Percentiles rank a stretch among this genome's conserved stretches.
phyloP scores from a whole-genome alignment of 257 asterid species.

The Mitragyna speciosa region DNA sequence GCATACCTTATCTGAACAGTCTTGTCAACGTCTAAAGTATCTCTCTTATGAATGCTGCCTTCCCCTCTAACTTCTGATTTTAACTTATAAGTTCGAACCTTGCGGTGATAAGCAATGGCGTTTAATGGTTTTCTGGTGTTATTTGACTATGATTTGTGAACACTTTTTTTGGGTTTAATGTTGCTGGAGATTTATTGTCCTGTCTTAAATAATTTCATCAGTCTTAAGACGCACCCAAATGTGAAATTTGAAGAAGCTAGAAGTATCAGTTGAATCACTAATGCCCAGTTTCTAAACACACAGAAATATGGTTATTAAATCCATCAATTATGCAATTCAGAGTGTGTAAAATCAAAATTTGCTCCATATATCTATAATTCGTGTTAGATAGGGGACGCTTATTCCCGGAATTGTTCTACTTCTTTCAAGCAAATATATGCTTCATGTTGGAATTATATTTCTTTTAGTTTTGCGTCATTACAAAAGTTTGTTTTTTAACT shows the following conservation, averaged over 20 bases:
- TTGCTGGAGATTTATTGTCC: not conserved
- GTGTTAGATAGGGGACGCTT: not conserved
- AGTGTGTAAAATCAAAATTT: not conserved
- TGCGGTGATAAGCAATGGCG: not conserved
- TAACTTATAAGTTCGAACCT: not conserved
- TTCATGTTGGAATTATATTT: too few relatives aligned
- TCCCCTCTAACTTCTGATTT: not conserved
- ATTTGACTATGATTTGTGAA: not conserved
- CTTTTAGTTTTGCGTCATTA: not conserved
- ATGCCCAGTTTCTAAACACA: not conserved
- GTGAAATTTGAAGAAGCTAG: not conserved
- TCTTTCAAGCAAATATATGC: not conserved
- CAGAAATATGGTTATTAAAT: not conserved
- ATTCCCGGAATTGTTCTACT: not conserved
- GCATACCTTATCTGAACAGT: conserved; percentile 51
- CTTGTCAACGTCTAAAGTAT: conserved; percentile 35
- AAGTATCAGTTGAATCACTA: not conserved
- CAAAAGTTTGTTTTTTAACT: not conserved
- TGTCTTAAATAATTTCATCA: not conserved
- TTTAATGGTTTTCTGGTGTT: not conserved
- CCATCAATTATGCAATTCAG: not conserved
- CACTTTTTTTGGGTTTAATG: not conserved
- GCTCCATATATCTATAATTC: not conserved
- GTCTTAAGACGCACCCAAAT: not conserved
- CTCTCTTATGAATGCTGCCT: not conserved